Percentiles rank a stretch among this genome's conserved stretches.
Conservation (phyloP, 441 rosid genomes). For the Viola pubescens region DNA sequence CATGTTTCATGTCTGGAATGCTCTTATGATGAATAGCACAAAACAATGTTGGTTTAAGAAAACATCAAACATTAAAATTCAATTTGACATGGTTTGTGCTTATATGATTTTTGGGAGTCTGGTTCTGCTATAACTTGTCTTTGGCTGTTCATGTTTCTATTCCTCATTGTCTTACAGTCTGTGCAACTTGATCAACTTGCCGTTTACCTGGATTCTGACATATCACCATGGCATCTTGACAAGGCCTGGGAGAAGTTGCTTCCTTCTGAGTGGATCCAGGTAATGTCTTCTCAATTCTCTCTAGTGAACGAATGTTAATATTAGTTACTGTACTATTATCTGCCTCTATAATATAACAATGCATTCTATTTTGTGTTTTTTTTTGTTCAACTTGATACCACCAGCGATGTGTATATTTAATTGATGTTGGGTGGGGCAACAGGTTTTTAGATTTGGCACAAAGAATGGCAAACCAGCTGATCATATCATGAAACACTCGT, state of each 20-base stretch:
- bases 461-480: constrained; percentile 76
- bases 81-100: background rate
- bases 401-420: constrained; percentile 1
- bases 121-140: constrained; percentile 9
- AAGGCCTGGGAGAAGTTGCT: constrained; percentile 83
- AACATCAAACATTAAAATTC: background rate
- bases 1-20: background rate
- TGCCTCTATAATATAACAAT: background rate
- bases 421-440: constrained; percentile 17
- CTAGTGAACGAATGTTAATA: too few relatives aligned
- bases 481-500: constrained; percentile 50
- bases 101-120: background rate
- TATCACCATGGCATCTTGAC: constrained; percentile 76
- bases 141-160: constrained; percentile 10
- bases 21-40: constrained; percentile 1
- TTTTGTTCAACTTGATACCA: constrained; percentile 8
- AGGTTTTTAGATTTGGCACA: constrained; percentile 92
- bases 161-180: constrained; percentile 40
- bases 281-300: constrained; percentile 20
- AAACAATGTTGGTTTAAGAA: background rate
- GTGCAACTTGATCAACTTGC: constrained; percentile 95
- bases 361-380: background rate
- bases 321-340: too few relatives aligned
- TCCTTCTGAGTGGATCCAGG: constrained; percentile 98
- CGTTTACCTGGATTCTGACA: constrained; percentile 89